phyloP scores from a whole-genome alignment of 139 green algal species.

The Medakamo hakoo region DNA sequence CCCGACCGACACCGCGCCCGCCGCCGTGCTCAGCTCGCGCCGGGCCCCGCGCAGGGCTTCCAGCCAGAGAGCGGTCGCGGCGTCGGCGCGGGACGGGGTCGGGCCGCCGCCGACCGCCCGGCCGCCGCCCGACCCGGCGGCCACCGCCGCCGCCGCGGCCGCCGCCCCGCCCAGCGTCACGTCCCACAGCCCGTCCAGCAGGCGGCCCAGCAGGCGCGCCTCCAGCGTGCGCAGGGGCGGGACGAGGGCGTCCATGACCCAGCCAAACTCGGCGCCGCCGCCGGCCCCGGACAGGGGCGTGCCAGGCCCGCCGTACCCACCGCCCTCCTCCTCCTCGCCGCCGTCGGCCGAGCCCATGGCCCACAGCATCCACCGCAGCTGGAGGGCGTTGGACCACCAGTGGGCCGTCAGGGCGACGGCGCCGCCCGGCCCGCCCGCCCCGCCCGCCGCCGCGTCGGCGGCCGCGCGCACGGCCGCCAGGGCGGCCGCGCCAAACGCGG shows the following conservation, averaged over 20 bases:
- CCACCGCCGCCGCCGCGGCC: not conserved
- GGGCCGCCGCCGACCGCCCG: too few relatives aligned
- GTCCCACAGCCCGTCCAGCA: constrained; percentile 34
- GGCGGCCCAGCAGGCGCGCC: constrained; percentile 30
- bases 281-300: too few relatives aligned
- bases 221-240: constrained; percentile 39
- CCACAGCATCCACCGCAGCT: constrained; percentile 35
- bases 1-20: constrained; percentile 5
- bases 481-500: constrained; percentile 35
- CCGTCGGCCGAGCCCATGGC: constrained; percentile 17
- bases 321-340: constrained; percentile 6
- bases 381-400: constrained; percentile 38
- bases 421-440: constrained; percentile 14
- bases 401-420: constrained; percentile 14
- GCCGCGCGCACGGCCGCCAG: constrained; percentile 24
- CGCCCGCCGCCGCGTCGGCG: constrained; percentile 10
- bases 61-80: constrained; percentile 29
- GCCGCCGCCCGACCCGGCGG: not conserved
- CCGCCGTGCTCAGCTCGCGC: constrained; percentile 1
- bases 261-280: constrained; percentile 10
- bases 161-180: constrained; percentile 9
- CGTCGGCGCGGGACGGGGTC: not conserved
- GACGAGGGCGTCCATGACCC: constrained; percentile 24
- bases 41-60: constrained; percentile 27
- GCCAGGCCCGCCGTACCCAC: too few relatives aligned